Conservation (phyloP, 2,329 filamentous ascomycete species). For the Stachybotrys elegans region DNA sequence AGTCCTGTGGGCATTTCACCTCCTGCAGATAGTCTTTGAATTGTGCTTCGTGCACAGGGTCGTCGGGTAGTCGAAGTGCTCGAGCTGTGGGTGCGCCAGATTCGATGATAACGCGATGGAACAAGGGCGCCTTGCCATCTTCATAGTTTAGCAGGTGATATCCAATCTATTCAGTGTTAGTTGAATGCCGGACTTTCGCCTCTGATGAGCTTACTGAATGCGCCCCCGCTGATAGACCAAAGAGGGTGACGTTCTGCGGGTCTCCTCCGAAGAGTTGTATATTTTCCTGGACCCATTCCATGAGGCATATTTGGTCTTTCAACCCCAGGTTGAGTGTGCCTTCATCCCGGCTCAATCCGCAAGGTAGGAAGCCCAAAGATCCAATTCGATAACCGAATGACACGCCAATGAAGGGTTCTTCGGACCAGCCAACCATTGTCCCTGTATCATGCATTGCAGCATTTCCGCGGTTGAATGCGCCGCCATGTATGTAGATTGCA, state of each 20-base stretch:
- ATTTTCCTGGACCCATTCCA: slow-evolving; percentile 53
- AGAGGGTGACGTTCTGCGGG: slow-evolving; percentile 33
- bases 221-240: slow-evolving; percentile 38
- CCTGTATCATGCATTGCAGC: slow-evolving; percentile 54
- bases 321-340: slow-evolving; percentile 52
- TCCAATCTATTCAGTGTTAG: slow-evolving; percentile 45
- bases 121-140: slow-evolving; percentile 38
- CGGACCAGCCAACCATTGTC: slow-evolving; percentile 53
- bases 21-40: slow-evolving; percentile 27
- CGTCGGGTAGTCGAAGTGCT: slow-evolving; percentile 48
- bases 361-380: slow-evolving; percentile 56
- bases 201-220: slow-evolving; percentile 41
- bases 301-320: slow-evolving; percentile 42
- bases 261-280: slow-evolving; percentile 49
- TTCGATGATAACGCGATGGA: slow-evolving; percentile 50
- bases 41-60: slow-evolving; percentile 53
- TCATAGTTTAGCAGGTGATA: slow-evolving; percentile 56
- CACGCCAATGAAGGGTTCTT: slow-evolving; percentile 42
- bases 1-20: slow-evolving; percentile 9
- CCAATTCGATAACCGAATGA: slow-evolving; percentile 49
- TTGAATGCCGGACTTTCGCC: fast-evolving
- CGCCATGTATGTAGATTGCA: slow-evolving; percentile 54
- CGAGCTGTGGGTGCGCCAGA: slow-evolving; percentile 51
- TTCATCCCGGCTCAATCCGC: slow-evolving; percentile 39
- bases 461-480: slow-evolving; percentile 35